These are phyloP conservation scores for barley (Hordeum vulgare) DNA, from an alignment of 176 grass and related monocot genomes.

Conservation along the genomic window MorexV3_pseudomolecules_assembly NC_058521.1:13923052-13923551, in stretches of 20 bases:
- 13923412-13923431: too few species aligned
- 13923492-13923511: conserved; percentile 30
- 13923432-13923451: not conserved
- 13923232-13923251: conserved; percentile 46
- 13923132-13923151: conserved; percentile 15
- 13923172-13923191: not conserved
- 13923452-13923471: not conserved
- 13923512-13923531: not conserved
- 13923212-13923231: conserved; percentile 44
- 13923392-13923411: not conserved
- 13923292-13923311: not conserved
- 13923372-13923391: conserved; percentile 30
- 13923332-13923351: conserved; percentile 9
- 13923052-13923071: conserved; percentile 17
- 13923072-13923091: not conserved
- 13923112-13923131: not conserved
- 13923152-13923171: conserved; percentile 25
- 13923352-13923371: conserved; percentile 4
- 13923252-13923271: not conserved
- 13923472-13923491: conserved; percentile 30
- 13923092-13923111: conserved; percentile 5
- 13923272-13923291: not conserved
- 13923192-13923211: not conserved
- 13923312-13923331: not conserved
- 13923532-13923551: conserved; percentile 36